Evolutionary conservation across 129 eudicot genomes (phyloP), one percentile per base, ranked within the genome.

Genomic region (carrot (Daucus carota)): DNA sequence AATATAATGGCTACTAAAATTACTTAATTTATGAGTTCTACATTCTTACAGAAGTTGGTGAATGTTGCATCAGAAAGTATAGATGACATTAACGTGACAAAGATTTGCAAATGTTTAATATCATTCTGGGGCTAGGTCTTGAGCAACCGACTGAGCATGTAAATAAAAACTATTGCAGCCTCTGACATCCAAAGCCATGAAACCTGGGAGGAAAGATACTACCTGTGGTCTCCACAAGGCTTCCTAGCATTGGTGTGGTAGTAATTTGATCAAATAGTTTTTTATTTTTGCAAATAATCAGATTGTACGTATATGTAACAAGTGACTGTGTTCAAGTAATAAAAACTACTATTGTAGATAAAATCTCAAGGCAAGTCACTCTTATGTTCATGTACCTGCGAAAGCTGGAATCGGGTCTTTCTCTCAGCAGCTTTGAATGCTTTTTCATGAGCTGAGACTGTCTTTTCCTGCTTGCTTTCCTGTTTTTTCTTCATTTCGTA

Each of bases 381-480:
- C 47, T 41, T 29, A 54, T 28, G 34, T 40, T 77, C 80, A 52
- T 83, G 82, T 81, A 93, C 98, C 97, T 91, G 91, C 66, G 98
- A 91, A 24, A 94, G 96, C 83, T 94, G 97, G 74, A 87, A 88
- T 38, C 87, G 92, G 44, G 98, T 91, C 90, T 94, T 94, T 71
- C 85, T 91, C 90, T 94, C 98, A 80, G 97, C 98, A 81, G 98
- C 98, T 85, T 94, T 94, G 73, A 94, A 91, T 38, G 98, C 98
- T 81, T 94, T 91, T 77, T 87, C 97, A 89, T 94, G 97, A 79
- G 98, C 97, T 62, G 92, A 91, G 52, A 89, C 52, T 44, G 97
- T 94, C 80, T 94, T 94, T 82, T 94, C 98, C 85, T 94, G 97
- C 72, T 94, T 94, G 85, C 89, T 94, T 82, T 91, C 98, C 73